Percentiles rank a stretch among this genome's conserved stretches.
Conservation (phyloP, 441 rosid species). For the Geranium incanum region DNA sequence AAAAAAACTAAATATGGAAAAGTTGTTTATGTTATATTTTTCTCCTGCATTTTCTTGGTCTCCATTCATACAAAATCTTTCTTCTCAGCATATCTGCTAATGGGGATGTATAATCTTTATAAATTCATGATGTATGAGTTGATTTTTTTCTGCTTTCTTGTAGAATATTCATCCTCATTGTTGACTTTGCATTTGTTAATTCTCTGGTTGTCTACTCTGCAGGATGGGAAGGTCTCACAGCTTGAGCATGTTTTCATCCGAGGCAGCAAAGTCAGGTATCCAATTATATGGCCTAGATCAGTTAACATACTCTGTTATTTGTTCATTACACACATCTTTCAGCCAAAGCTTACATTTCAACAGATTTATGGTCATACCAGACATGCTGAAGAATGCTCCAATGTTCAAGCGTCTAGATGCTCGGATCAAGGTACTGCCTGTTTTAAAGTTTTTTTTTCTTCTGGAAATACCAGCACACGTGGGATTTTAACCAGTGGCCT, state of each 20-base stretch:
- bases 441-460: too few relatives aligned
- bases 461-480: not conserved
- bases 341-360: conserved; percentile 15
- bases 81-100: too few relatives aligned
- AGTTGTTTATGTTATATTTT: too few relatives aligned
- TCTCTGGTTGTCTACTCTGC: conserved; percentile 13
- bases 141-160: not conserved
- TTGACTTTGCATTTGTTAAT: not conserved
- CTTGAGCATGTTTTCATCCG: conserved; percentile 97
- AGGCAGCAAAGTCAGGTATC: conserved; percentile 80
- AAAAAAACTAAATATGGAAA: not conserved
- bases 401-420: conserved; percentile 11
- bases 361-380: conserved; percentile 99
- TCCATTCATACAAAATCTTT: too few relatives aligned
- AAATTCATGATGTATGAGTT: too few relatives aligned
- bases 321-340: not conserved
- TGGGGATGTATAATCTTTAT: too few relatives aligned
- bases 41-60: too few relatives aligned
- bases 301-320: not conserved
- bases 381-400: conserved; percentile 97
- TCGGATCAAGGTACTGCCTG: conserved; percentile 4
- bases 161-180: not conserved
- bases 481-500: not conserved
- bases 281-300: not conserved
- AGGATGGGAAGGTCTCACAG: conserved; percentile 96